phyloP scores from a whole-genome alignment of 306 rosid genomes.

The Astragalus membranaceus region DNA sequence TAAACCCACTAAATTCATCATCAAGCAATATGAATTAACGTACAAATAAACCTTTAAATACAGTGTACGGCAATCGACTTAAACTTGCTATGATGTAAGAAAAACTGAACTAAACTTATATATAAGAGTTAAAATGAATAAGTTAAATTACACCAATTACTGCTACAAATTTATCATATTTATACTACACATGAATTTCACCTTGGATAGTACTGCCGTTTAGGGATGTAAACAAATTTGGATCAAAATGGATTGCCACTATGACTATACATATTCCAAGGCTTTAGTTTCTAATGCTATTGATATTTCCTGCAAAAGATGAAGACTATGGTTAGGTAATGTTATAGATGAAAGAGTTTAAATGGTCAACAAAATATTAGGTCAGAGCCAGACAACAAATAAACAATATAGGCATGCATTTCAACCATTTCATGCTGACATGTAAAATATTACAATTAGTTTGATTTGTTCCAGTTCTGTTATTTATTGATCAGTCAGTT shows the following conservation, averaged over 20 bases:
- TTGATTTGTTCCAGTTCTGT: too few species aligned
- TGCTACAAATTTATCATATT: neutral
- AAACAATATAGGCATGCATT: neutral
- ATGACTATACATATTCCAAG: slow-evolving; percentile 21
- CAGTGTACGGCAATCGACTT: neutral
- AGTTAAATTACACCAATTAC: neutral
- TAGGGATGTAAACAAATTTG: neutral
- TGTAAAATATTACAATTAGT: neutral
- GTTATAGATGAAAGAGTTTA: neutral
- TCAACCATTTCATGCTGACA: neutral
- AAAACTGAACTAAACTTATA: neutral
- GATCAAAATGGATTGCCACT: slow-evolving; percentile 9
- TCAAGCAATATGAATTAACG: neutral
- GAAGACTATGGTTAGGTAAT: neutral
- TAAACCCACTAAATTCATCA: neutral
- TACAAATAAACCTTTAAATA: neutral
- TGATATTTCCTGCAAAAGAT: slow-evolving; percentile 58
- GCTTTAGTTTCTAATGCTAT: slow-evolving; percentile 48
- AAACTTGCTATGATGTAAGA: neutral
- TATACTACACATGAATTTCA: slow-evolving; percentile 2
- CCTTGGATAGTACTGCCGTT: neutral
- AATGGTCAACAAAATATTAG: neutral
- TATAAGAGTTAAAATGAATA: neutral
- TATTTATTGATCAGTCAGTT: too few species aligned
- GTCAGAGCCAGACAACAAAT: neutral